Base-by-base conservation (phyloP, 495 filamentous ascomycete species). In the Aspergillus funiculosus region DNA sequence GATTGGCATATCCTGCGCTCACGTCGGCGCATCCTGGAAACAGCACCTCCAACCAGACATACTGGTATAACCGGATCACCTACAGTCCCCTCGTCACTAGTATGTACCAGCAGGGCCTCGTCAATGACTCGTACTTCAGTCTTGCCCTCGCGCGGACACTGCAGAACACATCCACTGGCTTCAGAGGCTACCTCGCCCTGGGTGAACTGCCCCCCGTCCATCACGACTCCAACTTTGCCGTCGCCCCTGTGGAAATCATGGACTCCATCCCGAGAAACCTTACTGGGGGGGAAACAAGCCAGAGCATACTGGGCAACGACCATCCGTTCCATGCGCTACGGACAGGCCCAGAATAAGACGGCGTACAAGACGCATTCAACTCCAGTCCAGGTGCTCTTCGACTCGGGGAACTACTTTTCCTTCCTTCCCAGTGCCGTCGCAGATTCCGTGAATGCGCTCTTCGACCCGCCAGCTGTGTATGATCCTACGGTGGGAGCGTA, bases 341-440 rank as follows among this genome's bases (percentile, higher is more conserved):
- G 59, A 3, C 8, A 37, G 5, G 51, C 43, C 3, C 46, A 43
- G 6, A 57, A 61, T 26, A 29, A 21, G 9, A 55, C 51, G 29
- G 21, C 40, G 6, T 43, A 34, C 19, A 17, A n/a, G n/a, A n/a
- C n/a, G n/a, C n/a, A n/a, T n/a, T 5, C 1, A 24, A n/a, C 9
- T 41, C 54, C 1, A 63, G 56, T n/a, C 39, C 60, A 63, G 41
- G 78, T 75, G 0, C 79, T 83, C 53, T 72, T 87, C 44, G 86
- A 90, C 63, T 77, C 83, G 0, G 86, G 85, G 24, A 86, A 85
- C 4, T 76, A 79, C 0, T 75, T 77, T 50, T 75, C 77, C 17
- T 78, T 82, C 30, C 68, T 81, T 7, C 80, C 82, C 3, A 42
- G 66, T 0, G 61, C 40, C 1, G 74, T 89, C 44, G 80, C 80